phyloP scores from a whole-genome alignment of 768 basidiomycete species.

The Lactarius hatsudake region DNA sequence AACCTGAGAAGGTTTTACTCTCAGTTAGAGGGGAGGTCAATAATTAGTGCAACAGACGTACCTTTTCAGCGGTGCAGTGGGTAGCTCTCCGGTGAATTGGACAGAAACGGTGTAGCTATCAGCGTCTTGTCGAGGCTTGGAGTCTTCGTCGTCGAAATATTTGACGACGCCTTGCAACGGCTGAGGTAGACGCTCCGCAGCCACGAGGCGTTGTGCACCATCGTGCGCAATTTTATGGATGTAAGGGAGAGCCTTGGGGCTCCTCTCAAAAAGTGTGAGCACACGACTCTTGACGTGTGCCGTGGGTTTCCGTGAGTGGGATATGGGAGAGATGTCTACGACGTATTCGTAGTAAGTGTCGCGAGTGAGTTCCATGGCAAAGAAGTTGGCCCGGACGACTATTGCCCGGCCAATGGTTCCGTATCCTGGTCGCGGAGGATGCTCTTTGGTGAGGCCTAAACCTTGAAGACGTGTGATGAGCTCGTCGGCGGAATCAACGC shows the following conservation, averaged over 20 bases:
- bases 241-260: slow-evolving; percentile 37
- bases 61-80: slow-evolving; percentile 34
- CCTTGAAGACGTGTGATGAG: neutral
- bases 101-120: slow-evolving; percentile 44
- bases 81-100: slow-evolving; percentile 34
- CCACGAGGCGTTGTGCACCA: slow-evolving; percentile 40
- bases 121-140: slow-evolving; percentile 35
- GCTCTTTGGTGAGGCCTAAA: slow-evolving; percentile 3
- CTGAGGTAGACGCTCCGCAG: slow-evolving; percentile 39
- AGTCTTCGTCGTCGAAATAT: slow-evolving; percentile 43
- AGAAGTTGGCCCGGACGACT: slow-evolving; percentile 61
- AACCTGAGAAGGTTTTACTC: slow-evolving; percentile 41
- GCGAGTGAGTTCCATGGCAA: slow-evolving; percentile 45
- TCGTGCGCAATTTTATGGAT: slow-evolving; percentile 51
- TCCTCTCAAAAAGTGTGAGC: slow-evolving; percentile 52
- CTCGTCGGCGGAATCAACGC: neutral
- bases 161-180: slow-evolving; percentile 36
- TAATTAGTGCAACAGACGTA: slow-evolving; percentile 30
- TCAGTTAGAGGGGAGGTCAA: neutral
- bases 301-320: slow-evolving; percentile 38
- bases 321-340: slow-evolving; percentile 50
- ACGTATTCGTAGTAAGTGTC: slow-evolving; percentile 54
- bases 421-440: slow-evolving; percentile 24
- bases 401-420: slow-evolving; percentile 38
- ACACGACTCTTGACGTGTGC: slow-evolving; percentile 46